Percentiles rank a stretch among this genome's conserved stretches.
These are phyloP conservation scores for Tuber calosporum DNA, from an alignment of 495 filamentous ascomycete species.

Conservation along the genomic window DNA sequence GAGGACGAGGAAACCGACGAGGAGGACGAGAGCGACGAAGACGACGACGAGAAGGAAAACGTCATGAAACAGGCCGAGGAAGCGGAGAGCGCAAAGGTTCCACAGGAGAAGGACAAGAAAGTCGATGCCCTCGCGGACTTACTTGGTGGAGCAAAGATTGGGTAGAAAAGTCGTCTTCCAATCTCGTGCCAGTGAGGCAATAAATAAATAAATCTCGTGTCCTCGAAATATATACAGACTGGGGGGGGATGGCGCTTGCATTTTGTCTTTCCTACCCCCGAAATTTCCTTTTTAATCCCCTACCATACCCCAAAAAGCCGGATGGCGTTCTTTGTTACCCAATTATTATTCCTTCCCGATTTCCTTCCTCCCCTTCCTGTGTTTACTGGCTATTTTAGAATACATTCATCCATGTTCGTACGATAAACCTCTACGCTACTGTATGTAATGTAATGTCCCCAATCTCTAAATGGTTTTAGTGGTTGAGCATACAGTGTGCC, in stretches of 20 bases:
- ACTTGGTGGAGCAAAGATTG: slow-evolving; percentile 58
- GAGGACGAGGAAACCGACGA: slow-evolving; percentile 65
- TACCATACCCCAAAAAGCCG: not conserved
- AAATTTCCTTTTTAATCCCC: not conserved
- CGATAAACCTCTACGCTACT: not conserved
- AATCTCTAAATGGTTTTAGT: not conserved
- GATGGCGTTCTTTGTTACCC: not conserved
- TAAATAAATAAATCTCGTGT: not conserved
- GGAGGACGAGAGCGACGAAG: slow-evolving; percentile 54
- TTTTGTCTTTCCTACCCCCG: not conserved
- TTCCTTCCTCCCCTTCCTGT: not conserved
- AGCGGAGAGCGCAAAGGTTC: slow-evolving; percentile 25
- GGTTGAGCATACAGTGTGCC: not conserved
- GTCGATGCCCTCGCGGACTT: slow-evolving; percentile 73
- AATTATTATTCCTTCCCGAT: not conserved
- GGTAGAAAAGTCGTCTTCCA: not conserved
- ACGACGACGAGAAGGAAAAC: slow-evolving; percentile 66
- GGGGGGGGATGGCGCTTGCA: not conserved
- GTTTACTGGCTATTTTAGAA: not conserved
- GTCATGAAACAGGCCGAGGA: slow-evolving; percentile 45
- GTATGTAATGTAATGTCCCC: not conserved
- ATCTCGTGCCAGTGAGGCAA: not conserved
- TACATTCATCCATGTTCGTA: not conserved
- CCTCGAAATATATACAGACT: not conserved
- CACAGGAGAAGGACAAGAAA: slow-evolving; percentile 61